These are phyloP conservation scores for Paramecium caudatum DNA, from an alignment of 73 alveolate genomes.

Conservation along the genomic window DNA sequence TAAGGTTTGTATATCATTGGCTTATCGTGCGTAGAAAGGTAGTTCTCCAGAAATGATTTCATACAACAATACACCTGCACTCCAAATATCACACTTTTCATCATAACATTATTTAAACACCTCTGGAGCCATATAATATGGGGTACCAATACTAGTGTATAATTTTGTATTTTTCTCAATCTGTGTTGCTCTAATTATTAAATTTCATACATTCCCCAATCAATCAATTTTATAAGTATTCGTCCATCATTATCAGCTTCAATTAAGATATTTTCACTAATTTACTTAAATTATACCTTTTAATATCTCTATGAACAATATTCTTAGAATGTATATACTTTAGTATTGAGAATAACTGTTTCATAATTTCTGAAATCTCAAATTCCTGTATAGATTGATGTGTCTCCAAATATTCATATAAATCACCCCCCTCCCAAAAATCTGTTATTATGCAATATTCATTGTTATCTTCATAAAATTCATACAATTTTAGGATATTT, in stretches of 20 bases:
- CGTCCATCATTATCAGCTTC: constrained; percentile 11
- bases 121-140: constrained; percentile 57
- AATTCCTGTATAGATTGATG: background rate
- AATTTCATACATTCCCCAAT: constrained; percentile 38
- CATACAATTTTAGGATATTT: constrained; percentile 56
- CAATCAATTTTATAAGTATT: constrained; percentile 28
- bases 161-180: background rate
- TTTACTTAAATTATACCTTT: background rate
- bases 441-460: constrained; percentile 50
- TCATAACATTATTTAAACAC: constrained; percentile 11
- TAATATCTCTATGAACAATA: constrained; percentile 49
- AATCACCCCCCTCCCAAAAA: constrained; percentile 64
- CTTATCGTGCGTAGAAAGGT: constrained; percentile 52
- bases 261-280: constrained; percentile 35
- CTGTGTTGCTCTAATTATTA: constrained; percentile 1
- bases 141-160: background rate
- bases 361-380: constrained; percentile 41
- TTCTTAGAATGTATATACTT: constrained; percentile 1
- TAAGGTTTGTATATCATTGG: background rate
- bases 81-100: constrained; percentile 25
- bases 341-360: background rate
- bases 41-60: constrained; percentile 59
- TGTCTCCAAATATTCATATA: constrained; percentile 36
- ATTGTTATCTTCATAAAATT: constrained; percentile 35
- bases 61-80: constrained; percentile 2